Conservation (phyloP, 1,284 basidiomycete species). For the Trametes versicolor region DNA sequence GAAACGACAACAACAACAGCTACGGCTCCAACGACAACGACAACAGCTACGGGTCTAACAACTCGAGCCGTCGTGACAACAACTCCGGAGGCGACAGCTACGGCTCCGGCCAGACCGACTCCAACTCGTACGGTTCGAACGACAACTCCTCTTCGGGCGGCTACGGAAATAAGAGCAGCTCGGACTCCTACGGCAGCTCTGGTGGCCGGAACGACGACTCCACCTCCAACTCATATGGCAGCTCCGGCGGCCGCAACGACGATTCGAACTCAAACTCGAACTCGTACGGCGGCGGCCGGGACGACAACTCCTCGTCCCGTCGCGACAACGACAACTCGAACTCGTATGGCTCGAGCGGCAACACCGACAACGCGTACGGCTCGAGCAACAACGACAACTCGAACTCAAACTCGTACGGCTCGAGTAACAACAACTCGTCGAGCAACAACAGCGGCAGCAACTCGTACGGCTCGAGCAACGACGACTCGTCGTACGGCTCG, state of each 20-base stretch:
- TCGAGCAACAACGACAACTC: conserved; percentile 19
- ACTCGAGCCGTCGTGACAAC: background rate
- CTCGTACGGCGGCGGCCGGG: conserved; percentile 10
- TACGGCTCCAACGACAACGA: conserved; percentile 11
- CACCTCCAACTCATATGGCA: conserved; percentile 13
- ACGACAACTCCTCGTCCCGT: conserved; percentile 11
- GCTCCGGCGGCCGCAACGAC: conserved; percentile 20
- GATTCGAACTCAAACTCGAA: conserved; percentile 32
- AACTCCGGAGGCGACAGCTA: conserved; percentile 18
- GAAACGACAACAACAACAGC: conserved; percentile 21
- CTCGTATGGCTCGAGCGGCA: conserved; percentile 28
- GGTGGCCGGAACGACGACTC: conserved; percentile 24
- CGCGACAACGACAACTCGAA: conserved; percentile 13
- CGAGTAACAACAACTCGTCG: conserved; percentile 19
- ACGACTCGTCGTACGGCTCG: conserved; percentile 28
- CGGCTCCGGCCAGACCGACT: conserved; percentile 12
- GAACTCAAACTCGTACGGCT: conserved; percentile 17
- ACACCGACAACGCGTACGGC: conserved; percentile 32
- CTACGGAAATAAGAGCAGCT: conserved; percentile 22
- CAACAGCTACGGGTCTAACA: background rate
- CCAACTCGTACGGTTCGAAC: too few species aligned
- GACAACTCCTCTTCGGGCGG: background rate
- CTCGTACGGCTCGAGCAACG: conserved; percentile 27
- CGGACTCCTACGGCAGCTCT: conserved; percentile 12
- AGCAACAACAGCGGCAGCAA: conserved; percentile 33